A percentile compares a stretch with the other conserved stretches of the same genome.
phyloP scores from a whole-genome alignment of 768 basidiomycete species.

The Lanmaoa rubissima region DNA sequence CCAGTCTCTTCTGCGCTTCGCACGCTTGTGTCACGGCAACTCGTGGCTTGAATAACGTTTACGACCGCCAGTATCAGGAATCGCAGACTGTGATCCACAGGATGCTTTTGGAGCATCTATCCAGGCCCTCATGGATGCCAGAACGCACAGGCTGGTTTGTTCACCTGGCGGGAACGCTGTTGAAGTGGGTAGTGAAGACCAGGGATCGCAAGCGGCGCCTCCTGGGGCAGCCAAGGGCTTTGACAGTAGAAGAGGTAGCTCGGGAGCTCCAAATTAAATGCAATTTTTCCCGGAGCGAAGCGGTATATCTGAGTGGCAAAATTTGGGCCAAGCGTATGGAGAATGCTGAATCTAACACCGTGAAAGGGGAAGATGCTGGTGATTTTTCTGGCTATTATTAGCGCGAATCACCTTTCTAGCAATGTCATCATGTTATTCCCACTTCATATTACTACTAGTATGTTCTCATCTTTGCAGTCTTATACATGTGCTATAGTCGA shows the following conservation, averaged over 20 bases:
- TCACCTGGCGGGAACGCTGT: constrained; percentile 18
- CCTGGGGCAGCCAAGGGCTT: background rate
- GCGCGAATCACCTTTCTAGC: too few species aligned
- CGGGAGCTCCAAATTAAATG: constrained; percentile 17
- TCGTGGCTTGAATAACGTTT: constrained; percentile 19
- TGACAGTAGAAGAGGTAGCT: constrained; percentile 18
- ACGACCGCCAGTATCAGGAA: constrained; percentile 29
- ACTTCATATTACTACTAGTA: background rate
- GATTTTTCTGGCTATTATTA: background rate
- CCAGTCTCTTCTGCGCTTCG: too few species aligned
- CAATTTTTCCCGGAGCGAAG: constrained; percentile 10
- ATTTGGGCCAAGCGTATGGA: constrained; percentile 20
- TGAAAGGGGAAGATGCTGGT: constrained; percentile 3
- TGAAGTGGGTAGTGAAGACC: constrained; percentile 16
- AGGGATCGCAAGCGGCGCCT: constrained; percentile 2
- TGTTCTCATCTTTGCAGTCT: background rate
- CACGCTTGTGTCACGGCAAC: too few species aligned
- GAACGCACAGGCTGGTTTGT: constrained; percentile 22
- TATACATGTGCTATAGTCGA: too few species aligned
- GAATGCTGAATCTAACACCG: background rate
- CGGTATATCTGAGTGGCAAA: constrained; percentile 10
- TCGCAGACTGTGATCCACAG: constrained; percentile 29
- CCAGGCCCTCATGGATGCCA: constrained; percentile 19
- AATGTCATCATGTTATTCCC: too few species aligned
- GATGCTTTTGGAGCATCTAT: constrained; percentile 20